These are phyloP conservation scores for Castanopsis chinensis DNA, from an alignment of 306 rosid genomes.

Conservation along the genomic window DNA sequence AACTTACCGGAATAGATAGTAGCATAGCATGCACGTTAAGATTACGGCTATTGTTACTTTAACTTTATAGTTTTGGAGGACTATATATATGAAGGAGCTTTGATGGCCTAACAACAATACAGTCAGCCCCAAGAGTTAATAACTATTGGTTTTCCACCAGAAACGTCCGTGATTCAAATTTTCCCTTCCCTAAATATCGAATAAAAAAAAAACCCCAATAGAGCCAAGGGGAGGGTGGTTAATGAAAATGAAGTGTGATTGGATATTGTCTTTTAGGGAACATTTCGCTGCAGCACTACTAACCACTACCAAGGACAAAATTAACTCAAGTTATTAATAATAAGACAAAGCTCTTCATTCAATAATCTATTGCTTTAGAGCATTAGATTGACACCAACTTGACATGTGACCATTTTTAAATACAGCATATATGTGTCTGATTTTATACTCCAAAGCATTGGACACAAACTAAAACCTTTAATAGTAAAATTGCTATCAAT, in stretches of 20 bases:
- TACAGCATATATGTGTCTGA: no score
- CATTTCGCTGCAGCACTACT: constrained; percentile 32
- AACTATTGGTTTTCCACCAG: no score
- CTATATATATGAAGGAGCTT: background rate
- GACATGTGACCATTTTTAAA: no score
- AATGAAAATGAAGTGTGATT: constrained; percentile 15
- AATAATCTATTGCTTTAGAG: no score
- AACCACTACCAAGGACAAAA: constrained; percentile 32
- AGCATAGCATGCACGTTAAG: background rate
- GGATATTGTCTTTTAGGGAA: constrained; percentile 17
- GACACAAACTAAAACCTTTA: no score
- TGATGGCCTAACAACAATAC: background rate
- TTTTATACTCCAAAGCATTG: no score
- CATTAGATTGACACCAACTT: no score
- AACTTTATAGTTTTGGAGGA: background rate
- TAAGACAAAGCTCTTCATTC: background rate
- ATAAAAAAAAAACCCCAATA: no score
- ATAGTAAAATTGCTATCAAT: no score
- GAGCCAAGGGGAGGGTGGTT: background rate
- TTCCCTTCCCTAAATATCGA: no score
- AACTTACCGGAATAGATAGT: background rate
- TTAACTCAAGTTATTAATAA: constrained; percentile 31
- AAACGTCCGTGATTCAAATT: no score
- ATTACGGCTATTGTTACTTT: background rate
- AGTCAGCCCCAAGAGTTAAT: no score